phyloP scores from a whole-genome alignment of 2,329 filamentous ascomycete species.

The Tolypocladium paradoxum region DNA sequence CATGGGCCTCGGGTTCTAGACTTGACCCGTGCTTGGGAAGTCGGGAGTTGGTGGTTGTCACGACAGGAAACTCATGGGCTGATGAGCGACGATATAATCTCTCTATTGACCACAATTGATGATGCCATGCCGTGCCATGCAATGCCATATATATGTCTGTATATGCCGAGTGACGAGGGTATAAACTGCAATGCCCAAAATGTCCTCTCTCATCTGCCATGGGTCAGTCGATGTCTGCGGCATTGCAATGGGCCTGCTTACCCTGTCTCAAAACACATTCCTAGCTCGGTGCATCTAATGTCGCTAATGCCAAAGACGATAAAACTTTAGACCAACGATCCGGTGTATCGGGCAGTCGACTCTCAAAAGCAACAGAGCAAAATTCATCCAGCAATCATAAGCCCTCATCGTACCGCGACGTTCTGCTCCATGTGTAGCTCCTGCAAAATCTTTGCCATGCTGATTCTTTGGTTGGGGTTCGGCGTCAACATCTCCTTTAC shows the following conservation, averaged over 20 bases:
- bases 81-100: neutral
- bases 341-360: neutral
- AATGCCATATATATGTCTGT: neutral
- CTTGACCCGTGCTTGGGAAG: neutral
- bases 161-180: neutral
- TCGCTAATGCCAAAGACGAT: neutral
- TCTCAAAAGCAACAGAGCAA: neutral
- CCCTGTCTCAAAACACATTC: neutral
- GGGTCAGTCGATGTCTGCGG: neutral
- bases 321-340: neutral
- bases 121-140: neutral
- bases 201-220: neutral
- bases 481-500: slow-evolving; percentile 44
- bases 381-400: neutral
- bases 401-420: neutral
- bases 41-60: neutral
- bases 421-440: slow-evolving; percentile 27
- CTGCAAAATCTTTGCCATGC: slow-evolving; percentile 38
- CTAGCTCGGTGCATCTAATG: neutral
- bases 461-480: slow-evolving; percentile 40
- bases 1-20: slow-evolving; percentile 24
- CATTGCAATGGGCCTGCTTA: neutral
- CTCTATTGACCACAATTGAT: neutral
- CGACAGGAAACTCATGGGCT: neutral
- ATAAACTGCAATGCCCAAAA: neutral